Conservation (phyloP, 2,329 filamentous ascomycete species). For the Aspergillus phoenicis region DNA sequence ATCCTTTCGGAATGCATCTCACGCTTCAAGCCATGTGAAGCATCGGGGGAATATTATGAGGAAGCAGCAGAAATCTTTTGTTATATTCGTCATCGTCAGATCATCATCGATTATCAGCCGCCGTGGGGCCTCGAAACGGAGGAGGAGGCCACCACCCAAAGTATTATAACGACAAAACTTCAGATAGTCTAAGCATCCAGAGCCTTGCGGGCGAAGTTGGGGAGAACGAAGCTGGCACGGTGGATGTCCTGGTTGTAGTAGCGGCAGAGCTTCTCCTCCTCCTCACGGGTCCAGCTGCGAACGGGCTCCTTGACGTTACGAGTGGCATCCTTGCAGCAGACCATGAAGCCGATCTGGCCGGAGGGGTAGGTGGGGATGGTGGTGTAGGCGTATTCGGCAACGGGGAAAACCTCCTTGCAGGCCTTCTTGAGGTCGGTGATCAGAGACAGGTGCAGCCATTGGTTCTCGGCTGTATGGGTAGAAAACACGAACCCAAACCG, state of each 20-base stretch:
- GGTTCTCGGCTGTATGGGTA: slow-evolving; percentile 78
- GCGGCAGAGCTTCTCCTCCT: slow-evolving; percentile 88
- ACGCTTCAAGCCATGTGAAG: background rate
- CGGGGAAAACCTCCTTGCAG: slow-evolving; percentile 95
- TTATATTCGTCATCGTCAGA: slow-evolving; percentile 24
- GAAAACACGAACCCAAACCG: slow-evolving; percentile 36
- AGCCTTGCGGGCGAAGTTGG: slow-evolving; percentile 85
- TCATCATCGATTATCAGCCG: slow-evolving; percentile 21
- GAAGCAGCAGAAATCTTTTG: slow-evolving; percentile 3
- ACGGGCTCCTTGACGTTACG: slow-evolving; percentile 83
- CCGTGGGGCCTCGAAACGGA: slow-evolving; percentile 13
- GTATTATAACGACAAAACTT: slow-evolving; percentile 10
- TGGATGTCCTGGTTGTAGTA: slow-evolving; percentile 99
- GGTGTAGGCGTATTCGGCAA: slow-evolving; percentile 95
- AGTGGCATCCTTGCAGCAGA: slow-evolving; percentile 91
- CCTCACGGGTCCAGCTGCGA: slow-evolving; percentile 77
- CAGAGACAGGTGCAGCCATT: slow-evolving; percentile 94
- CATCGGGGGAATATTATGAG: background rate
- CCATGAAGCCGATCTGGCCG: slow-evolving; percentile 99
- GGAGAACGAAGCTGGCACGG: slow-evolving; percentile 89
- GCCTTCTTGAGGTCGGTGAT: slow-evolving; percentile 95
- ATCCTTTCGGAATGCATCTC: background rate
- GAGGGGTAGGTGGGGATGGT: slow-evolving; percentile 99
- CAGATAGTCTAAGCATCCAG: slow-evolving; percentile 39
- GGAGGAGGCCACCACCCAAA: slow-evolving; percentile 10